Percentiles rank a stretch among this genome's conserved stretches.
phyloP scores from a whole-genome alignment of 345 rosid genomes.

The Boechera divaricarpa region DNA sequence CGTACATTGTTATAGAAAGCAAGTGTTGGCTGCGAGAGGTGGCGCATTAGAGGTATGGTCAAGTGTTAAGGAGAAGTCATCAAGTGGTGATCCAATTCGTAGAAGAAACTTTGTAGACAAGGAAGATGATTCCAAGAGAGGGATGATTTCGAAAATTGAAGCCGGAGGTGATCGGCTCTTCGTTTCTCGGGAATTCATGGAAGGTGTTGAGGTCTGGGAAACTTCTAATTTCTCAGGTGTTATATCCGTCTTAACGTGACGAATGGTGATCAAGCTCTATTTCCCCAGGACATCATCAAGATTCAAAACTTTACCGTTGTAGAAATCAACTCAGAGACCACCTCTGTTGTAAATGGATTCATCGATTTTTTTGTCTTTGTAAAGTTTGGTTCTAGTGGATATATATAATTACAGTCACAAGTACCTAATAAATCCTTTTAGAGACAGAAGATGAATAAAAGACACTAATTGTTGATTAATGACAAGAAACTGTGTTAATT shows the following conservation, averaged over 20 bases:
- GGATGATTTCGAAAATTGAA: conserved; percentile 65
- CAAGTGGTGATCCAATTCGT: conserved; percentile 25
- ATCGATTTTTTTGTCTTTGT: neutral
- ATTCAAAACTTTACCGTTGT: neutral
- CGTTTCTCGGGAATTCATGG: conserved; percentile 68
- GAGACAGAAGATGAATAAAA: neutral
- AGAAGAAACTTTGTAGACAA: conserved; percentile 83
- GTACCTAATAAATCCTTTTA: neutral
- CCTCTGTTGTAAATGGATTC: conserved; percentile 17
- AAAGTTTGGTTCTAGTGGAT: conserved; percentile 18
- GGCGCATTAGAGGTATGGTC: conserved; percentile 93
- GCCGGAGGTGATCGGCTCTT: conserved; percentile 87
- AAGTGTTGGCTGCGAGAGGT: conserved; percentile 81
- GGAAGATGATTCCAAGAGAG: conserved; percentile 67
- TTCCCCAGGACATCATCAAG: neutral
- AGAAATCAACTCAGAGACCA: conserved; percentile 7
- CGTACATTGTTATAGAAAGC: conserved; percentile 68
- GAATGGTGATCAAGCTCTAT: neutral
- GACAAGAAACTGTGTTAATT: conserved; percentile 4
- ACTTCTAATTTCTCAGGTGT: conserved; percentile 52
- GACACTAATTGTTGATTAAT: neutral
- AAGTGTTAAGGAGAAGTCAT: conserved; percentile 42
- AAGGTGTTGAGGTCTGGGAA: conserved; percentile 97
- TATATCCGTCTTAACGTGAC: conserved; percentile 28
- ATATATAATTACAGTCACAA: conserved; percentile 6